These are phyloP conservation scores for Fusarium abutilonis DNA, from an alignment of 2,329 filamentous ascomycete species.

Conservation along the genomic window DNA sequence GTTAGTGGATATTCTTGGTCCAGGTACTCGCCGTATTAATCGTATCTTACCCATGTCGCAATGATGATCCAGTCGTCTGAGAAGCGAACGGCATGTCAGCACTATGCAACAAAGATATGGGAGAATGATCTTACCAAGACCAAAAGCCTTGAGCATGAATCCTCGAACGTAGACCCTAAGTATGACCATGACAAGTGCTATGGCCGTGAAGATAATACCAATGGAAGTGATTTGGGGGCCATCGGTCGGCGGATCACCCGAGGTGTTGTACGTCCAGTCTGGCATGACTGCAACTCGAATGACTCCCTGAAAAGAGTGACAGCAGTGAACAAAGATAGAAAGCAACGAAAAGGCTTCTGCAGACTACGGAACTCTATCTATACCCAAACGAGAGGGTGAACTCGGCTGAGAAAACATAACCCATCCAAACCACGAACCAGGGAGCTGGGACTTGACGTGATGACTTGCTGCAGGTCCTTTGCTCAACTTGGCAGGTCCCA, in stretches of 20 bases:
- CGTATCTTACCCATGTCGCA: conserved; percentile 26
- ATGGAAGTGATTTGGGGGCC: conserved; percentile 26
- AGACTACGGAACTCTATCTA: neutral
- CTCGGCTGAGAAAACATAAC: neutral
- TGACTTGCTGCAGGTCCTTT: neutral
- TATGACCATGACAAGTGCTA: conserved; percentile 12
- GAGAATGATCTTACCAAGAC: conserved; percentile 14
- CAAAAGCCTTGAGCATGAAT: conserved; percentile 28
- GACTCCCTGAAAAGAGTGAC: neutral
- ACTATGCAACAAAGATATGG: too few species aligned
- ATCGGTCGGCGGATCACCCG: conserved; percentile 16
- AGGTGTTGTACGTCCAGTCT: conserved; percentile 30
- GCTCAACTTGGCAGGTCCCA: conserved; percentile 8
- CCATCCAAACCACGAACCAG: neutral
- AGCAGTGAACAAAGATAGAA: neutral
- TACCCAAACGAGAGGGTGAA: neutral
- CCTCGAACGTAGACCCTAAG: conserved; percentile 26
- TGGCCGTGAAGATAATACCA: conserved; percentile 14
- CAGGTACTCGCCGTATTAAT: too few species aligned
- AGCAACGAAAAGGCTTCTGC: neutral
- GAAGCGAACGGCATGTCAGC: neutral
- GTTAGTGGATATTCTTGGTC: conserved; percentile 8
- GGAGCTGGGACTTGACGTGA: neutral
- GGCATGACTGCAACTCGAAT: conserved; percentile 15
- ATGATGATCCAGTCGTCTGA: conserved; percentile 38